These are phyloP conservation scores for Hymenoscyphus infarciens DNA, from an alignment of 2,329 filamentous ascomycete genomes.

Conservation along the genomic window DNA sequence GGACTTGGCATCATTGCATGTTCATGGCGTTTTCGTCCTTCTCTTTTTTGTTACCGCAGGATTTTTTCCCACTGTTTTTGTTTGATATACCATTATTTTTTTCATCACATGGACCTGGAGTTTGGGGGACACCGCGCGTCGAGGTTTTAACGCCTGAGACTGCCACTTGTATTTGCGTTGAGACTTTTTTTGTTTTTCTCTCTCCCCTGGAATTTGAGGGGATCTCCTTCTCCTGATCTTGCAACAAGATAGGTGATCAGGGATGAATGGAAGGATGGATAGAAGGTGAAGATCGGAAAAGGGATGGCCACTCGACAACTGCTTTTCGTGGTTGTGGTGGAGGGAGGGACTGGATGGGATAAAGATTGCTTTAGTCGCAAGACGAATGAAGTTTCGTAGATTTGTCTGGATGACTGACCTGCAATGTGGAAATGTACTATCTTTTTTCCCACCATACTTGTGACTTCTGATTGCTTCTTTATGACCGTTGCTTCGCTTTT, in stretches of 20 bases:
- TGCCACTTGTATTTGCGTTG: conserved; percentile 1
- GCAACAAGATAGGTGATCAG: too few relatives aligned
- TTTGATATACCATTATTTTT: conserved; percentile 1
- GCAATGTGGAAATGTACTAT: not conserved
- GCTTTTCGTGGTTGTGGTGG: not conserved
- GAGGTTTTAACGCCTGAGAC: not conserved
- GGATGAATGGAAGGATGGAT: not conserved
- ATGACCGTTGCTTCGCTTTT: not conserved
- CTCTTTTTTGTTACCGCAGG: not conserved
- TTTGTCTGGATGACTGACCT: not conserved
- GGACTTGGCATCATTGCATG: conserved; percentile 1
- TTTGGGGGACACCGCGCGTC: not conserved
- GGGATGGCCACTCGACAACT: not conserved
- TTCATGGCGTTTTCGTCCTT: not conserved
- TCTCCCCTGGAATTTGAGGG: not conserved
- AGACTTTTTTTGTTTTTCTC: not conserved
- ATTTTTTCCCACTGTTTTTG: not conserved
- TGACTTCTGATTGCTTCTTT: too few relatives aligned
- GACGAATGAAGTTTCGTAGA: not conserved
- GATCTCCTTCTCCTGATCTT: not conserved
- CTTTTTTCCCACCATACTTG: not conserved
- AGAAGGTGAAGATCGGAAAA: not conserved
- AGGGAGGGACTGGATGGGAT: not conserved
- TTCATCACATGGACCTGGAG: not conserved
- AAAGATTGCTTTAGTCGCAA: not conserved